Evolutionary conservation across 2,329 filamentous ascomycete species (phyloP).

Genomic region (Coniochaeta sp.): DNA sequence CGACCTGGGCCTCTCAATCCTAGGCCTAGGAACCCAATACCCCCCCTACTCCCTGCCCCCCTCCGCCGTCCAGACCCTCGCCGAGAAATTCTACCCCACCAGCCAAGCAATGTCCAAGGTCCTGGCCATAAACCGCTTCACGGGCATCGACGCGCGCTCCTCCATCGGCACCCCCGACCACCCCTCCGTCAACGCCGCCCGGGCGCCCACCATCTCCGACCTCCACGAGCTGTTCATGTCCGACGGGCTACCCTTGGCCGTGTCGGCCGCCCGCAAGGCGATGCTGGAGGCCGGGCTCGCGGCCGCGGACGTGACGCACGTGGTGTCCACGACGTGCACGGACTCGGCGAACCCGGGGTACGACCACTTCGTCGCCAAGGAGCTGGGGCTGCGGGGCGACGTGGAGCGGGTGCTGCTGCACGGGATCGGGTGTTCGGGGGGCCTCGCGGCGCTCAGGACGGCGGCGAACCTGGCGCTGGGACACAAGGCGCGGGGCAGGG

Average conservation of each 20-base stretch:
- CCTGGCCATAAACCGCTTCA: constrained; percentile 55
- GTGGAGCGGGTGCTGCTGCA: constrained; percentile 61
- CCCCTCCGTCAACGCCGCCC: constrained; percentile 50
- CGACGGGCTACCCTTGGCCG: constrained; percentile 51
- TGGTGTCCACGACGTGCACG: constrained; percentile 62
- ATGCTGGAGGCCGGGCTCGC: constrained; percentile 46
- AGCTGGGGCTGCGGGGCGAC: constrained; percentile 47
- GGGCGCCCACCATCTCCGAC: constrained; percentile 46
- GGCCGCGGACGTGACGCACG: constrained; percentile 52
- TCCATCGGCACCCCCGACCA: constrained; percentile 56
- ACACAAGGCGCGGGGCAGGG: constrained; percentile 48
- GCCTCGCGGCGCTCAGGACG: constrained; percentile 53
- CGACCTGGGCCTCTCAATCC: constrained; percentile 53
- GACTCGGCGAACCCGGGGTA: constrained; percentile 64
- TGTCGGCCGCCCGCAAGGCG: constrained; percentile 47
- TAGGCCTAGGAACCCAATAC: constrained; percentile 53
- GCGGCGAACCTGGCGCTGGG: constrained; percentile 62
- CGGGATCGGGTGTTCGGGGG: constrained; percentile 60
- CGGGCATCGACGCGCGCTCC: constrained; percentile 56
- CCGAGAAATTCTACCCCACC: constrained; percentile 51
- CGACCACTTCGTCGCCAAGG: constrained; percentile 56
- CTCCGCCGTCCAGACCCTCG: constrained; percentile 43
- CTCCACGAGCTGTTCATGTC: constrained; percentile 48
- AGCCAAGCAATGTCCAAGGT: constrained; percentile 55
- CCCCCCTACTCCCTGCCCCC: constrained; percentile 48